Conservation (phyloP, 2,329 filamentous ascomycete species). For the Penicillium sp. region DNA sequence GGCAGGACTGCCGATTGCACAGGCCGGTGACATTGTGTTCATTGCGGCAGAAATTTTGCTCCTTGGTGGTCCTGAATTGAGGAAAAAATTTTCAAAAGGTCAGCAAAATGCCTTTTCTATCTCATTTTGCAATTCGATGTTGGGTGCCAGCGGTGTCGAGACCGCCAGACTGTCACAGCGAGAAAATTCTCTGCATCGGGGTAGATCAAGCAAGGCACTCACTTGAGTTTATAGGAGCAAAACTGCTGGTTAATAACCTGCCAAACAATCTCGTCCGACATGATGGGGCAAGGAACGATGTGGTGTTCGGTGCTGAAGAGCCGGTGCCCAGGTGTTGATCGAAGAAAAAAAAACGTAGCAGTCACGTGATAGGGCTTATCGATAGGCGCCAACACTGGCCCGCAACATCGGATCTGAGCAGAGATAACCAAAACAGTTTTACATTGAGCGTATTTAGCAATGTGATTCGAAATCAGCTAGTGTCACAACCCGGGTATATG, state of each 20-base stretch:
- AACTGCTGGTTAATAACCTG: conserved; percentile 94
- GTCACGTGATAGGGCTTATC: conserved; percentile 37
- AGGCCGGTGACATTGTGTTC: conserved; percentile 85
- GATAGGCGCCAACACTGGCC: conserved; percentile 22
- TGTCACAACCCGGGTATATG: conserved; percentile 11
- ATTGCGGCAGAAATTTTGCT: conserved; percentile 93
- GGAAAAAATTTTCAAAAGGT: conserved; percentile 5
- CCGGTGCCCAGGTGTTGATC: conserved; percentile 21
- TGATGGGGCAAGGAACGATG: conserved; percentile 23
- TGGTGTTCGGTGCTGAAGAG: conserved; percentile 21
- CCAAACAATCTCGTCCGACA: conserved; percentile 97
- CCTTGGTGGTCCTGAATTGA: conserved; percentile 68
- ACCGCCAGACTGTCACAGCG: not conserved
- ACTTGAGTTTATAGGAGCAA: conserved; percentile 94
- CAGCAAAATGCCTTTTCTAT: conserved; percentile 1
- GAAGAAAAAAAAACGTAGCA: conserved; percentile 37
- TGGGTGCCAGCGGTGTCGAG: not conserved
- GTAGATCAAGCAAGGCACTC: conserved; percentile 33
- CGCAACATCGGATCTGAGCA: not conserved
- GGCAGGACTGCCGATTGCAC: conserved; percentile 85
- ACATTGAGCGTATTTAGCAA: too few relatives aligned
- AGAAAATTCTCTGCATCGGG: conserved; percentile 7
- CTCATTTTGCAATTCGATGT: not conserved
- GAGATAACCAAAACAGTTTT: too few relatives aligned
- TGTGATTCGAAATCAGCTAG: not conserved